Percentiles rank a stretch among this genome's conserved stretches.
These are phyloP conservation scores for Podila epicladia DNA, from an alignment of 192 early-diverging fungal genomes.

Conservation along the genomic window DNA sequence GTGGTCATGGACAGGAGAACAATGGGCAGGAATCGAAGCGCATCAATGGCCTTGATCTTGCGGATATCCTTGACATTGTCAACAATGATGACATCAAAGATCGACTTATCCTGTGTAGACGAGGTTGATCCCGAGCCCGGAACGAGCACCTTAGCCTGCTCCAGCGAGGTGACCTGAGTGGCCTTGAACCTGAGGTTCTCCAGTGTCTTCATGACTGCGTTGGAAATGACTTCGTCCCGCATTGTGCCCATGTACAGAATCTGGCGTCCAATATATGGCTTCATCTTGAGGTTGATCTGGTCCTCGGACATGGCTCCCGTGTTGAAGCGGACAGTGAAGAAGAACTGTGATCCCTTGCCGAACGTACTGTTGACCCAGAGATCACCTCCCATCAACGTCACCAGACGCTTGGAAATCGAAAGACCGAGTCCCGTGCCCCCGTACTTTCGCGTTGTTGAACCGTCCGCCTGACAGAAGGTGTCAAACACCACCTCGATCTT, in stretches of 20 bases:
- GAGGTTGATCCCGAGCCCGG: conserved; percentile 30
- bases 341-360: conserved; percentile 82
- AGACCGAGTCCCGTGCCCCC: conserved; percentile 89
- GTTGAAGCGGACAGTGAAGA: conserved; percentile 73
- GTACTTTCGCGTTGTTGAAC: conserved; percentile 84
- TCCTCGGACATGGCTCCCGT: conserved; percentile 50
- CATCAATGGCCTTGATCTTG: conserved; percentile 66
- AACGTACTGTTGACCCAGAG: conserved; percentile 81
- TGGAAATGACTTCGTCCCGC: conserved; percentile 48
- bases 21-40: conserved; percentile 79
- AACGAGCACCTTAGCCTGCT: conserved; percentile 58
- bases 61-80: conserved; percentile 69
- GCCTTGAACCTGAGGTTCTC: conserved; percentile 60
- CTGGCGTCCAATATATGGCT: conserved; percentile 70
- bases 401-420: conserved; percentile 83
- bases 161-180: conserved; percentile 51
- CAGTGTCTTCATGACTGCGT: conserved; percentile 57
- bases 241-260: conserved; percentile 72
- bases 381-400: conserved; percentile 79
- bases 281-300: conserved; percentile 56
- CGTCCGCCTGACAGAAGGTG: conserved; percentile 86
- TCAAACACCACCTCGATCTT: conserved; percentile 82
- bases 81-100: conserved; percentile 75
- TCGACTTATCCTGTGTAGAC: conserved; percentile 30
- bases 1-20: conserved; percentile 69